Evolutionary conservation across 768 basidiomycete species (phyloP), one percentile per base, ranked within the genome.

Genomic region (Lentinus tigrinus): DNA sequence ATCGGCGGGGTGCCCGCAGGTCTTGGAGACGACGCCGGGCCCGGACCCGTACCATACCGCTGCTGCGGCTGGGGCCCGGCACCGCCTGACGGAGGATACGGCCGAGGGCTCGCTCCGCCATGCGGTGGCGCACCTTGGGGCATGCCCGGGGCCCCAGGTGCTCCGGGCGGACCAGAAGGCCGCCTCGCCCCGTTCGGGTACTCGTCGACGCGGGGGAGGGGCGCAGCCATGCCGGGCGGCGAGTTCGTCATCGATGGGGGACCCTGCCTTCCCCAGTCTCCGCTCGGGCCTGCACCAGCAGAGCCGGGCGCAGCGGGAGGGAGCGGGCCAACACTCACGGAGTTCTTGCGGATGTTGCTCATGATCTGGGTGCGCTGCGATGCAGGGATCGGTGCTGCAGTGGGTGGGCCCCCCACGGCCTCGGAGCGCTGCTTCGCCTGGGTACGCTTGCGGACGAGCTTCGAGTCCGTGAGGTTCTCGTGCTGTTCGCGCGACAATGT

Each of bases 381-480:
- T 11, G 55, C 66, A 58, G 61, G 69, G 62, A 65, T 51, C 6
- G 66, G 38, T 17, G 39, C 58, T 37, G 53, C 54, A 27, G 61
- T 38, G 27, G 42, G 26, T 10, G 59, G 36, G 17, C 64, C 67
- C 11, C 61, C 62, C 38, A 62, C 61, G 14, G 70, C 72, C 14
- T 80, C 77, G 38, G 83, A 82, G 23, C 85, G 76, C 65, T 85
- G 76, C 60, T 84, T 83, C 53, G 81, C 95, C 74, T 68, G 79
- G 0, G 94, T 97, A 16, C 93, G 84, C 61, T 85, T 89, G 1
- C 95, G 80, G 8, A 95, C 88, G 44, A 98, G 84, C 56, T 86
- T 93, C 52, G 73, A 75, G 66, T 94, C 88, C 8, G 93, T 89
- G 61, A 91, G 81, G 0, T 73, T 74, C 59, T 95, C 86, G 74